Base-by-base conservation (phyloP, 2,329 filamentous ascomycete genomes). In the Colletotrichum sojae region DNA sequence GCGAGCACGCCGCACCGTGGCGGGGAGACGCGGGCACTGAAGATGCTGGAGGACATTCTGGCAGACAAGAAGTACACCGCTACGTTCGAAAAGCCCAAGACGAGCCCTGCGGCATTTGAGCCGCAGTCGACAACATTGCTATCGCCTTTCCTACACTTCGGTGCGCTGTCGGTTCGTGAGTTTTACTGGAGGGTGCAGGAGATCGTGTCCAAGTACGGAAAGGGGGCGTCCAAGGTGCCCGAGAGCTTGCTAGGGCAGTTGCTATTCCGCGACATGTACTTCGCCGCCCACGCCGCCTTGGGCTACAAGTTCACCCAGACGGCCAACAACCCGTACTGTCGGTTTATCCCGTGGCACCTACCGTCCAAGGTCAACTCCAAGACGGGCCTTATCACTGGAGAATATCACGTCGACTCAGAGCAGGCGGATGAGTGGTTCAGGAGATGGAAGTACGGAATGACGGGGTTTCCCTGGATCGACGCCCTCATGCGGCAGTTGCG, bases 241-340 rank as follows among this genome's bases (percentile, higher is more conserved):
- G 89, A 88, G n/a, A 92, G 89, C 70, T 78, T 95, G 16, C 90
- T 86, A 0, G 92, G 92, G 3, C 92, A 95, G 73, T 79, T 95
- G 1, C 82, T 94, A 12, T 95, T 95, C 77, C 86, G 92, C 16
- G 92, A 95, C 76, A 95, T 95, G 92, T 95, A 94, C 78, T 94
- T 95, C 73, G 92, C 88, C 15, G 92, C 92, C 0, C 92, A 95
- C 76, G 91, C 92, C 1, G 85, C 88, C 0, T 81, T 94, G 1
- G 92, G 92, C 0, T 83, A 86, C 39, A 74, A 82, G 0, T 94
- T 93, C 73, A 83, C 81, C 1, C 91, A 93, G 74, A 91, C 90
- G 1, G 82, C 87, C 56, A 86, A 87, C 43, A 95, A 95, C 74
- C 78, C 85, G 0, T 81, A 91, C 71, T 91, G 88, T 46, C 86